A percentile compares a stretch with the other conserved stretches of the same genome.
Evolutionary conservation across 352 stramenopile species (phyloP).

Genomic region (Thraustochytrium aureum): DNA sequence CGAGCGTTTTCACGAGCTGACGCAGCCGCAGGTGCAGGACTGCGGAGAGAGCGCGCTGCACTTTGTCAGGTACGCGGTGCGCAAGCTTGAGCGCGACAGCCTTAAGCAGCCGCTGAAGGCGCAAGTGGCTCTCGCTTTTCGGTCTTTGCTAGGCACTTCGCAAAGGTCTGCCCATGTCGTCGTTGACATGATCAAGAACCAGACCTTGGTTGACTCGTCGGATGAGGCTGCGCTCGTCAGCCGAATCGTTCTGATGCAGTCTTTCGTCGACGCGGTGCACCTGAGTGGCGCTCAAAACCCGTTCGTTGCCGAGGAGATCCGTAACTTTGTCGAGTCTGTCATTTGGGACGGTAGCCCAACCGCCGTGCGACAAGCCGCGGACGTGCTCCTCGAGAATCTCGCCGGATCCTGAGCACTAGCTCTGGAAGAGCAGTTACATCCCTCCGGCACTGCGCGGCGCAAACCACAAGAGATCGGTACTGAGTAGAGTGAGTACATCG

Average conservation of each 20-base stretch:
- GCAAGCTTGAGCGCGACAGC: neutral
- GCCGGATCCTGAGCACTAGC: neutral
- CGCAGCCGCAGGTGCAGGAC: neutral
- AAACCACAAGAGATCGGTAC: neutral
- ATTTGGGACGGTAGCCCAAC: neutral
- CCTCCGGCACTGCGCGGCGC: neutral
- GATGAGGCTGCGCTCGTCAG: neutral
- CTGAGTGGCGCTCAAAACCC: neutral
- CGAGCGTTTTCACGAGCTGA: neutral
- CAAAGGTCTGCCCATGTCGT: neutral
- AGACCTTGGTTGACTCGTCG: neutral
- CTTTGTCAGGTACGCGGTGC: neutral
- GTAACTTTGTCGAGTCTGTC: neutral
- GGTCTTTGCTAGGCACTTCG: neutral
- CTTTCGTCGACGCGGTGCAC: neutral
- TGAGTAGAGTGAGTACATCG: too few species aligned
- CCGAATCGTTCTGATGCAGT: neutral
- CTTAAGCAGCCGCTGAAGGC: neutral
- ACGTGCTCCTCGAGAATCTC: neutral
- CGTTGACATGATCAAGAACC: neutral
- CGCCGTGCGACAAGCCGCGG: neutral
- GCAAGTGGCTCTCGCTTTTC: too few species aligned
- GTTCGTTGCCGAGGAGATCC: neutral
- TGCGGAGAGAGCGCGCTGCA: neutral
- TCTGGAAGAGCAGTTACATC: neutral